Percentiles rank a stretch among this genome's conserved stretches.
phyloP scores from a whole-genome alignment of 2,329 filamentous ascomycete species.

The Calcarisporium arbuscula region DNA sequence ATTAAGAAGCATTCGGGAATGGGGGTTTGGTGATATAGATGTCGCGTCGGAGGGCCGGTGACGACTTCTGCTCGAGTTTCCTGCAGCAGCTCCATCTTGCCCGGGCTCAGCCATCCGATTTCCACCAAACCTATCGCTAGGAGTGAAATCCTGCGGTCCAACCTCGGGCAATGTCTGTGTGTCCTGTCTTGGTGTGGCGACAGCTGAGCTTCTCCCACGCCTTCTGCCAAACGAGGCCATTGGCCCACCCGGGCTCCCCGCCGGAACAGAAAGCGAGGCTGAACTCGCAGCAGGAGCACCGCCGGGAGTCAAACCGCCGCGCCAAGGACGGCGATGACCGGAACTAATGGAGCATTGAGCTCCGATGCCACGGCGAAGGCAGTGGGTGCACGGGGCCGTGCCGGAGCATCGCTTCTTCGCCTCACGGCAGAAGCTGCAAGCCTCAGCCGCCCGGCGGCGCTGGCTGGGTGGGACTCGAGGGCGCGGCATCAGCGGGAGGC shows the following conservation, averaged over 20 bases:
- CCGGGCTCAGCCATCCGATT: constrained; percentile 10
- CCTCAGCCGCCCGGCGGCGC: constrained; percentile 40
- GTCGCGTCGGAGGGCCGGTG: constrained; percentile 7
- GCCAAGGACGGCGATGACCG: constrained; percentile 2
- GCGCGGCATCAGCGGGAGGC: constrained; percentile 40
- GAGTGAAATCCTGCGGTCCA: too few species aligned
- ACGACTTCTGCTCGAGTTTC: not conserved
- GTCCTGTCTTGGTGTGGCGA: too few species aligned
- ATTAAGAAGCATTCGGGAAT: constrained; percentile 42
- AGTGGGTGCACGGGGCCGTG: constrained; percentile 40
- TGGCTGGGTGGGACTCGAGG: constrained; percentile 43
- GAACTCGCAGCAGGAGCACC: not conserved
- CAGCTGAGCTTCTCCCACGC: too few species aligned
- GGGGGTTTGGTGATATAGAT: constrained; percentile 11
- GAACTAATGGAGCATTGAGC: constrained; percentile 23
- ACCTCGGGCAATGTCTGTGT: too few species aligned
- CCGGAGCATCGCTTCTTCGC: constrained; percentile 47
- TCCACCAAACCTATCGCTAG: too few species aligned
- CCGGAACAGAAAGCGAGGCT: not conserved
- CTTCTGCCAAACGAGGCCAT: constrained; percentile 2
- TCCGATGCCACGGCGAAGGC: constrained; percentile 35
- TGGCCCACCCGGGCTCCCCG: constrained; percentile 3
- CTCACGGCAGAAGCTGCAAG: constrained; percentile 40
- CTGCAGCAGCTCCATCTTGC: not conserved
- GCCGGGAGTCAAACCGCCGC: not conserved